Base-by-base conservation (phyloP, 495 filamentous ascomycete genomes). In the Penicillium verhagenii region DNA sequence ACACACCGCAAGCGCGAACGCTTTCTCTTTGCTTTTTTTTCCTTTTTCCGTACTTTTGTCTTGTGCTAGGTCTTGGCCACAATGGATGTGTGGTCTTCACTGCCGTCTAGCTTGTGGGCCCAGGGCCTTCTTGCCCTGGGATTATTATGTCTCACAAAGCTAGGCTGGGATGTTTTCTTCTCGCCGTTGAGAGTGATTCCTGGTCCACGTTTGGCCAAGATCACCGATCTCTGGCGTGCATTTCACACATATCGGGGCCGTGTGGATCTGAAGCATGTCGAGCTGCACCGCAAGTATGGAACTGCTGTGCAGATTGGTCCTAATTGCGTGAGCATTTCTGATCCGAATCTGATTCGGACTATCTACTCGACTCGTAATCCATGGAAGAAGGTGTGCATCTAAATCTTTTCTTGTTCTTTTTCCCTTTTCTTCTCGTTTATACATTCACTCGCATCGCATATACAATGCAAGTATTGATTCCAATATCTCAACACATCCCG, bases 251-350 rank as follows among this genome's bases (percentile, higher is more conserved):
- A 56, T 33, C 37, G 44, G 18, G 58, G 58, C 8, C 56, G 53
- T 40, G 55, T 57, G 13, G 62, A 59, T 45, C 28, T 57, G 26
- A 58, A 51, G 53, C 56, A 56, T 52, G 26, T 60, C 2, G 58
- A 66, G 3, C 55, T 85, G 26, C 82, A 86, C 51, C 49, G 66
- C 10, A 70, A 68, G 35, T 83, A 84, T 63, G 84, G 84, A 0
- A 65, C 68, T 5, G 71, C 76, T 1, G 84, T 86, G 18, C 72
- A 80, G 9, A 72, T 85, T 14, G 83, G 82, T 0, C 82, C 83
- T 3, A 76, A 82, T 10, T 75, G 76, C 46, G 70, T 87, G 16
- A 83, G 80, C 56, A 73, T 84, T 29, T 60, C 72, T 37, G 75
- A 74, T 38, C 63, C 55, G 3, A 66, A 68, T 38, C 75, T 67